These are phyloP conservation scores for Metschnikowia aberdeeniae DNA, from an alignment of 805 yeast species.

Conservation along the genomic window DNA sequence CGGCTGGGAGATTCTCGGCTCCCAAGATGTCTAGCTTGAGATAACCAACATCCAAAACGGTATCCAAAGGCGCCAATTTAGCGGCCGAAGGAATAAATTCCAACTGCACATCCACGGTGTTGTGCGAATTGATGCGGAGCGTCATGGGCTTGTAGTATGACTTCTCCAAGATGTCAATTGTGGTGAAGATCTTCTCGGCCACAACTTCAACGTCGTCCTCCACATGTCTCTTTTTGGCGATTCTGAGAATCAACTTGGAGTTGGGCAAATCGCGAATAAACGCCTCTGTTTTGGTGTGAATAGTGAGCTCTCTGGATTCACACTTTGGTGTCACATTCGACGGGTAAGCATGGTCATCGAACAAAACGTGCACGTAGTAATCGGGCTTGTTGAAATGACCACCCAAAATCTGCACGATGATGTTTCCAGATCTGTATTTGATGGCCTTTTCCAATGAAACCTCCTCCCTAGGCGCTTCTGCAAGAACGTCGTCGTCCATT, in stretches of 20 bases:
- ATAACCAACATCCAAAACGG: conserved; percentile 65
- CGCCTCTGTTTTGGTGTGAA: conserved; percentile 50
- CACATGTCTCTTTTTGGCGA: conserved; percentile 50
- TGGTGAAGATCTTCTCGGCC: conserved; percentile 46
- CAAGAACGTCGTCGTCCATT: conserved; percentile 31
- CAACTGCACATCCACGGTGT: conserved; percentile 44
- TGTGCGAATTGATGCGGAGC: conserved; percentile 40
- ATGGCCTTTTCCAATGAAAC: conserved; percentile 51
- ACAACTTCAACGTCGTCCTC: conserved; percentile 46
- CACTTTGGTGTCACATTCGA: conserved; percentile 49
- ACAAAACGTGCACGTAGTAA: conserved; percentile 50
- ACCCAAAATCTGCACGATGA: conserved; percentile 48
- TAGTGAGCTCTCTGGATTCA: conserved; percentile 40
- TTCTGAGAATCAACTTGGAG: conserved; percentile 53
- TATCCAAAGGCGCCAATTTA: conserved; percentile 53
- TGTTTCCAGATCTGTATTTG: conserved; percentile 56
- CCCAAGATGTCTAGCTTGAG: conserved; percentile 53
- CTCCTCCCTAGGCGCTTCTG: conserved; percentile 39
- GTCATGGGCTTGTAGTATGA: conserved; percentile 45
- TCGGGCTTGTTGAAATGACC: conserved; percentile 50
- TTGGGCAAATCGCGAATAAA: conserved; percentile 70
- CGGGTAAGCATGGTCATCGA: conserved; percentile 65
- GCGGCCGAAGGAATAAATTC: conserved; percentile 59
- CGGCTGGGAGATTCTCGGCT: conserved; percentile 52
- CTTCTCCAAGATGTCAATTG: conserved; percentile 50